Conservation (phyloP, 1,284 basidiomycete genomes). For the Apiotrichum gamsii region DNA sequence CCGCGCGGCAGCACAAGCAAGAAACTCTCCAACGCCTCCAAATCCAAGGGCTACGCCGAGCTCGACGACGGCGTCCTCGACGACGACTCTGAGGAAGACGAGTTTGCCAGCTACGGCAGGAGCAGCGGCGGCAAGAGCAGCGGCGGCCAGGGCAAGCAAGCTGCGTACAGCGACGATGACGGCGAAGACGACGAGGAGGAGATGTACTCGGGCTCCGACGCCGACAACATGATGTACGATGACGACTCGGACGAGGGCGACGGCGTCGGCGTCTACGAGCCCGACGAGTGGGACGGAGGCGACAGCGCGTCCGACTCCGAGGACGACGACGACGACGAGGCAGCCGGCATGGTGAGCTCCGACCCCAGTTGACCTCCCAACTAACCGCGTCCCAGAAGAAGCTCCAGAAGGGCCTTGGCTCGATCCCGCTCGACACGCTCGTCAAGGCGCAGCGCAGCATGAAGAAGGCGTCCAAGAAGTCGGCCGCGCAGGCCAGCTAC, state of each 20-base stretch:
- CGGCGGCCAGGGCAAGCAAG: background rate
- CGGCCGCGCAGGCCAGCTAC: conserved; percentile 7
- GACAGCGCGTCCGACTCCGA: conserved; percentile 30
- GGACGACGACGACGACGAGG: conserved; percentile 14
- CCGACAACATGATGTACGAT: conserved; percentile 10
- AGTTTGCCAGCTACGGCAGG: conserved; percentile 29
- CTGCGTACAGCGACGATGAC: conserved; percentile 48
- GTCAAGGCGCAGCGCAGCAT: conserved; percentile 12
- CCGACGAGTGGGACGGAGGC: conserved; percentile 42
- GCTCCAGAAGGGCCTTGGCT: conserved; percentile 11
- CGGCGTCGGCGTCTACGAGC: conserved; percentile 37
- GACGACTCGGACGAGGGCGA: conserved; percentile 36
- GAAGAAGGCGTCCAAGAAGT: conserved; percentile 15
- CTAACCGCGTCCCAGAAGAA: conserved; percentile 5
- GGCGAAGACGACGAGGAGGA: conserved; percentile 54
- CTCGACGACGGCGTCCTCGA: conserved; percentile 33
- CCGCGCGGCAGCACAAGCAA: no score
- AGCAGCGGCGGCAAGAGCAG: no score
- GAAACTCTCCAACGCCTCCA: no score
- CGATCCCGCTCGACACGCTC: conserved; percentile 50
- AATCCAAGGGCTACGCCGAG: conserved; percentile 1
- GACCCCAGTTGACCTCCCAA: no score
- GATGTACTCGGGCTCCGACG: no score
- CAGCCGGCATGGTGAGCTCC: conserved; percentile 28
- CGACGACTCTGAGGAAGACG: conserved; percentile 43